Percentiles rank a stretch among this genome's conserved stretches.
phyloP scores from a whole-genome alignment of 148 eudicot genomes.

The Cornus suecica region DNA sequence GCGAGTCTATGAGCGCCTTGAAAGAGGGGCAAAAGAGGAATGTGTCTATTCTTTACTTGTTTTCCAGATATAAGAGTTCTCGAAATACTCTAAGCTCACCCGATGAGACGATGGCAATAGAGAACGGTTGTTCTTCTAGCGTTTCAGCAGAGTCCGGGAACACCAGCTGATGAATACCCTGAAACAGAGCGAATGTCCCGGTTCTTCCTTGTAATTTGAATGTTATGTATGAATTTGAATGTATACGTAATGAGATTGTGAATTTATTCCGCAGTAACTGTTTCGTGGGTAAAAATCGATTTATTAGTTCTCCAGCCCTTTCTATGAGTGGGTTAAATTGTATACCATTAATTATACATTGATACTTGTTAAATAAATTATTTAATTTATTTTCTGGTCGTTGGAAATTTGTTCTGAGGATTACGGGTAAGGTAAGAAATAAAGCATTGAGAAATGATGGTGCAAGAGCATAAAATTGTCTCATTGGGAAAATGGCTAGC shows the following conservation, averaged over 20 bases:
- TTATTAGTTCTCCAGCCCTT: neutral
- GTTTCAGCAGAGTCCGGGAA: neutral
- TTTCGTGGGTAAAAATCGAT: neutral
- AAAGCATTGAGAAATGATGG: no score
- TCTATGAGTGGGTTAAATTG: neutral
- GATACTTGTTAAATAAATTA: no score
- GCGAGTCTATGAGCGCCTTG: conserved; percentile 22
- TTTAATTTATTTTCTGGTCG: neutral
- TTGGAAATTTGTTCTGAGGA: neutral
- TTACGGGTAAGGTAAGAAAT: no score
- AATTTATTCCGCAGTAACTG: neutral
- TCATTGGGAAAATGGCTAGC: no score
- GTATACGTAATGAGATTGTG: neutral
- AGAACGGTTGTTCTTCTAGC: conserved; percentile 16
- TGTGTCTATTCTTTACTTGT: conserved; percentile 28
- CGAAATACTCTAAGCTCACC: neutral
- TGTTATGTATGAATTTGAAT: neutral
- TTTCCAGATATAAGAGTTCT: conserved; percentile 28
- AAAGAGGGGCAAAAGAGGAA: conserved; percentile 14
- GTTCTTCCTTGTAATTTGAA: neutral
- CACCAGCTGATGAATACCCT: neutral
- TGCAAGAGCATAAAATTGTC: no score
- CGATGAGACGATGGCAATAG: conserved; percentile 6
- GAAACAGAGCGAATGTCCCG: neutral
- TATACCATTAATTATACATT: neutral